These are phyloP conservation scores for Trichoderma aggressivum DNA, from an alignment of 2,329 filamentous ascomycete genomes.

Conservation along the genomic window DNA sequence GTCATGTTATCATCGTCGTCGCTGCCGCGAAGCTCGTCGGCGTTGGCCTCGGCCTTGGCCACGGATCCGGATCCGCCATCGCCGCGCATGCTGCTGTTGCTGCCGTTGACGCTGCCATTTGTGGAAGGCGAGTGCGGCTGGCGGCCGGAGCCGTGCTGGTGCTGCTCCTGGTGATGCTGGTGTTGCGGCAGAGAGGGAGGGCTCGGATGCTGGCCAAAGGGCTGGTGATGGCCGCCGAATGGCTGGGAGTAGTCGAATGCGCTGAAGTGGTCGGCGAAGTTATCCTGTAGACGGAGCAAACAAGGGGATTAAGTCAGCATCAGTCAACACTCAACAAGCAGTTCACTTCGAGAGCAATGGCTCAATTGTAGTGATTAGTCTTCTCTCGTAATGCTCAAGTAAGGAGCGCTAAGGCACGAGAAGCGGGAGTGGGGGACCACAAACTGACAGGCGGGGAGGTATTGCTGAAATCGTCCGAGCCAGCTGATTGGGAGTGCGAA, in stretches of 20 bases:
- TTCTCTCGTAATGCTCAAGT: constrained; percentile 34
- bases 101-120: constrained; percentile 23
- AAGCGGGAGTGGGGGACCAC: constrained; percentile 26
- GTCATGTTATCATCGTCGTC: constrained; percentile 56
- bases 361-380: constrained; percentile 9
- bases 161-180: constrained; percentile 25
- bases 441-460: constrained; percentile 54
- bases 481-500: constrained; percentile 52
- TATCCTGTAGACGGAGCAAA: constrained; percentile 42
- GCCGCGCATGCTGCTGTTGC: constrained; percentile 22
- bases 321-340: neutral
- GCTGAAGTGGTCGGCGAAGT: constrained; percentile 47
- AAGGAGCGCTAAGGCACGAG: constrained; percentile 27
- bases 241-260: constrained; percentile 41
- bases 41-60: constrained; percentile 38
- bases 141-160: constrained; percentile 26
- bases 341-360: neutral
- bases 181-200: neutral
- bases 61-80: constrained; percentile 1
- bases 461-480: constrained; percentile 53
- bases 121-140: constrained; percentile 22
- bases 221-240: constrained; percentile 39
- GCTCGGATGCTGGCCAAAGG: constrained; percentile 27
- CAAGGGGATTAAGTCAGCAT: constrained; percentile 11
- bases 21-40: constrained; percentile 42